Percentiles rank a stretch among this genome's conserved stretches.
phyloP scores from a whole-genome alignment of 768 basidiomycete genomes.

The Lactarius vividus region DNA sequence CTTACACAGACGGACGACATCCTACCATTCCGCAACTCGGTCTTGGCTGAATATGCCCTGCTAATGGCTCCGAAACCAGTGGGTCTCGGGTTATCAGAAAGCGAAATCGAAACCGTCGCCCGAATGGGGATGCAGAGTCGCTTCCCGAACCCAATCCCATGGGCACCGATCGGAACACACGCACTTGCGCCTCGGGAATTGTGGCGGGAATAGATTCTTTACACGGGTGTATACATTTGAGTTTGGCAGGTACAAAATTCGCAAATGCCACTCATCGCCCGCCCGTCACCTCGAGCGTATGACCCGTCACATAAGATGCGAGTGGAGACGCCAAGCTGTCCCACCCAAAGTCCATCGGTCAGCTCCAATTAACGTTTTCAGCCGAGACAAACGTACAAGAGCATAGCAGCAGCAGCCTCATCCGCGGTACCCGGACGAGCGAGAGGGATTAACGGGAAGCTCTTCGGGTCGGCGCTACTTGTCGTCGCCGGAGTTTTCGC shows the following conservation, averaged over 20 bases:
- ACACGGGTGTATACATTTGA: constrained; percentile 9
- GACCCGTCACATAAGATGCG: constrained; percentile 77
- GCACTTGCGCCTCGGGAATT: constrained; percentile 7
- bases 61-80: constrained; percentile 68
- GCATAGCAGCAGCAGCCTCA: constrained; percentile 70
- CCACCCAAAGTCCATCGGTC: constrained; percentile 21
- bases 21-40: constrained; percentile 71
- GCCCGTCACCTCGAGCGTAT: constrained; percentile 82
- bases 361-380: neutral
- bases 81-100: constrained; percentile 64
- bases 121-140: constrained; percentile 55
- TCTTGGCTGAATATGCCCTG: constrained; percentile 76
- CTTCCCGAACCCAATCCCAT: constrained; percentile 29
- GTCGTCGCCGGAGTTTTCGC: constrained; percentile 40
- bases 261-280: constrained; percentile 38
- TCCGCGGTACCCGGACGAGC: constrained; percentile 65
- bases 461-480: constrained; percentile 38
- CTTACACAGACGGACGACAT: constrained; percentile 75
- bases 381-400: constrained; percentile 58
- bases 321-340: constrained; percentile 71
- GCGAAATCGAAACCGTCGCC: constrained; percentile 55
- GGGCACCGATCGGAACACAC: constrained; percentile 17
- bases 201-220: constrained; percentile 15
- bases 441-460: constrained; percentile 57
- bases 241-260: constrained; percentile 8